Conservation (phyloP, 768 basidiomycete species). For the Coprinopsis cinerea region DNA sequence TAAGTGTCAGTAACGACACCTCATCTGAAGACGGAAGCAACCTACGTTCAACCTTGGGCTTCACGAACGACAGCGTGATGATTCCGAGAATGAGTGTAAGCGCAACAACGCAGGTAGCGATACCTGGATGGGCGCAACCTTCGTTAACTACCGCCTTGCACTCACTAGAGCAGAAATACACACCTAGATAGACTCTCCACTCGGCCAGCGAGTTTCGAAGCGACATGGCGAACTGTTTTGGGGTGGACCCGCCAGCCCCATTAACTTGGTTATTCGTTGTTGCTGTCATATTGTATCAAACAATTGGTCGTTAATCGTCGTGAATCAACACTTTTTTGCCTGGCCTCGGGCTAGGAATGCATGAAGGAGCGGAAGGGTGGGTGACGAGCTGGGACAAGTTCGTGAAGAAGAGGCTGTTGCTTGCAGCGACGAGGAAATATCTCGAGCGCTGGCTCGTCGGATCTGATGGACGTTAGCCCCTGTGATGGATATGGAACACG, state of each 20-base stretch:
- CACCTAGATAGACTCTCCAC: slow-evolving; percentile 1
- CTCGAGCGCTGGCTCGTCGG: not conserved
- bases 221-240: not conserved
- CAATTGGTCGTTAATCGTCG: not conserved
- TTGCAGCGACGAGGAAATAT: not conserved
- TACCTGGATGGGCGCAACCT: slow-evolving; percentile 13
- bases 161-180: not conserved
- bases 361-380: not conserved
- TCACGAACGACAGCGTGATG: slow-evolving; percentile 23
- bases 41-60: slow-evolving; percentile 25
- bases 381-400: not conserved
- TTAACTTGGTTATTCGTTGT: not conserved
- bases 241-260: not conserved
- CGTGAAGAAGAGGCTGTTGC: slow-evolving; percentile 1
- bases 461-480: too few species aligned
- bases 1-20: not conserved
- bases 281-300: not conserved
- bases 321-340: not conserved
- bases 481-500: too few species aligned
- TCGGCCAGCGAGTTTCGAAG: not conserved
- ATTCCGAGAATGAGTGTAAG: slow-evolving; percentile 24
- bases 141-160: not conserved
- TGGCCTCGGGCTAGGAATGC: not conserved
- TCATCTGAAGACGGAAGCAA: not conserved
- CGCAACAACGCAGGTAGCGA: slow-evolving; percentile 22